phyloP scores from a whole-genome alignment of 1,284 basidiomycete species.

The Pseudozyma thailandica region DNA sequence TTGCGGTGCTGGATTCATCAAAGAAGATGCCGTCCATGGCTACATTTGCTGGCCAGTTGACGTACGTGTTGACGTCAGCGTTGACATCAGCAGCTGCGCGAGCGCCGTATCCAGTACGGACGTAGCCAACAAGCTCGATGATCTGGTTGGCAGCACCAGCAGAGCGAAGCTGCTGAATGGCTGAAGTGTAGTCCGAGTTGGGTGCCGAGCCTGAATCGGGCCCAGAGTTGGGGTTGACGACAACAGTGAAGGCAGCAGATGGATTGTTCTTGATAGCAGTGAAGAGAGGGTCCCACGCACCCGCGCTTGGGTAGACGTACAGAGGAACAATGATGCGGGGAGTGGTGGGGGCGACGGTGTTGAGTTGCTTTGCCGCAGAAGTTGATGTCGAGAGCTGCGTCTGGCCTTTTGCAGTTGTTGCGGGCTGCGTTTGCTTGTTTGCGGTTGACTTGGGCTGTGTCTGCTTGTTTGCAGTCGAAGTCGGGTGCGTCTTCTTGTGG shows the following conservation, averaged over 20 bases:
- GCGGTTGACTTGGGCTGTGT: too few species aligned
- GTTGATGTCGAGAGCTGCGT: too few species aligned
- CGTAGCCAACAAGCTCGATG: slow-evolving; percentile 25
- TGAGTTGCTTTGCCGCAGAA: too few species aligned
- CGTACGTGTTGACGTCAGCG: slow-evolving; percentile 8
- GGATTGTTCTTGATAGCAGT: slow-evolving; percentile 20
- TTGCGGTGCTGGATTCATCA: slow-evolving; percentile 12
- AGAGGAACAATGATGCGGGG: slow-evolving; percentile 28
- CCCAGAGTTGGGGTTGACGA: slow-evolving; percentile 32
- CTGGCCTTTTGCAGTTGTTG: too few species aligned
- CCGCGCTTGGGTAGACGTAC: slow-evolving; percentile 18
- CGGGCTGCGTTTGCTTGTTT: too few species aligned
- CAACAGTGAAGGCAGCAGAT: slow-evolving; percentile 17
- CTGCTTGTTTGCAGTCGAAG: too few species aligned
- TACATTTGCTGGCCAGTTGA: slow-evolving; percentile 2
- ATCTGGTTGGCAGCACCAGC: slow-evolving; percentile 5
- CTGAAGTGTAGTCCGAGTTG: slow-evolving; percentile 8
- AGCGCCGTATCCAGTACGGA: slow-evolving; percentile 19
- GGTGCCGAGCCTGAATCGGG: slow-evolving; percentile 7
- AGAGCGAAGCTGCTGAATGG: slow-evolving; percentile 14
- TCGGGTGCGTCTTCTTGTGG: too few species aligned
- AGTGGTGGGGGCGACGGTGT: slow-evolving; percentile 8
- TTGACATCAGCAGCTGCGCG: neutral
- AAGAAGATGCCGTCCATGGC: slow-evolving; percentile 25
- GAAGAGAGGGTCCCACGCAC: slow-evolving; percentile 19